Base-by-base conservation (phyloP, 2,329 filamentous ascomycete species). In the Penicillium brevicompactum region DNA sequence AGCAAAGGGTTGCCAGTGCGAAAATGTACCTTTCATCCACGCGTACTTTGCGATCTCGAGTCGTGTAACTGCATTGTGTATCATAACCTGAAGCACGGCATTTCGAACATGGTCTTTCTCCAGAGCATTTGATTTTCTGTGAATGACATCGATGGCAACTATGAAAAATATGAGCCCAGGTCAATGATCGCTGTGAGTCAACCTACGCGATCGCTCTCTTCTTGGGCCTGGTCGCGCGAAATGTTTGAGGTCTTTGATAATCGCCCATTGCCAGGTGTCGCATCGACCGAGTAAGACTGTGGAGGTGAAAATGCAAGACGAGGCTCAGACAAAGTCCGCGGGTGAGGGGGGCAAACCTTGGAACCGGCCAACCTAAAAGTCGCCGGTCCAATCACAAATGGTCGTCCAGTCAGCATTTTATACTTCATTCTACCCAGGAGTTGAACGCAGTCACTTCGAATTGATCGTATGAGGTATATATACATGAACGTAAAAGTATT, bases 51-150 rank as follows among this genome's bases (percentile, higher is more conserved):
- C 74, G 67, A 41, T 77, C 75, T 11, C 71, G 72, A 11, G 65
- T 55, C 5, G 70, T 67, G 55, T 76, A 77, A 16, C 63, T 57
- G 41, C 75, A 77, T 31, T 70, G 63, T 8, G 58, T 59, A 0
- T 59, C 65, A 45, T 66, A 67, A 3, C 70, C 71, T 2, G 68
- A 65, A 14, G 64, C 56, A 38, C 62, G 59, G 53, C 75, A 77
- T 16, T 70, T 67, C 13, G 66, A 62, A 49, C 76, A 78, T 4
- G 76, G 76, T n/a, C 70, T 67, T 18, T 70, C 67, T 1, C 75
- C 75, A 0, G 75, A 76, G 52, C 76, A 78, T 57, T 74, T 77
- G 30, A 76, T 73, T 52, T 78, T 78, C n/a, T 76, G 75, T 0
- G 64, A 54, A 60, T 77, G 75, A 41, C 75, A 77, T 48, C 74